Percentiles rank a stretch among this genome's conserved stretches.
Evolutionary conservation across 352 stramenopile species (phyloP).

Genomic region (Poterioochromonas sp.): DNA sequence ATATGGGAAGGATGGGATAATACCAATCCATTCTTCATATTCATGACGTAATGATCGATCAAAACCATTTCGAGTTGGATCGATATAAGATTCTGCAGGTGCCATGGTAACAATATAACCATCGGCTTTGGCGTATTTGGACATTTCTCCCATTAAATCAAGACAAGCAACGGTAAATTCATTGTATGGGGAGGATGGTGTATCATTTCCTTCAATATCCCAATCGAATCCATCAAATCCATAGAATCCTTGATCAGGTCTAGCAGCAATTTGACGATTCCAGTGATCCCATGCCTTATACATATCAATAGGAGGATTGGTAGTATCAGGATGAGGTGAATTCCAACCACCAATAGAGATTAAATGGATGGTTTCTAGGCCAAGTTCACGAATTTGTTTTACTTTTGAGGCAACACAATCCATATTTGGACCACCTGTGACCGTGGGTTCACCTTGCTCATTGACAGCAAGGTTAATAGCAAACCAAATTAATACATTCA

Average conservation of each 20-base stretch:
- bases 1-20: conserved; percentile 12
- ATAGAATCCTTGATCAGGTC: conserved; percentile 24
- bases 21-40: conserved; percentile 21
- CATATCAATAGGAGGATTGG: neutral
- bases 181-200: neutral
- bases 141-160: conserved; percentile 21
- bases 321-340: conserved; percentile 31
- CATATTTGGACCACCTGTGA: conserved; percentile 25
- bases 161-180: neutral
- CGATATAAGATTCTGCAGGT: conserved; percentile 30
- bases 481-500: conserved; percentile 35
- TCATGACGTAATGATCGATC: conserved; percentile 15
- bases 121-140: conserved; percentile 7
- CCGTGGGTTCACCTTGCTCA: neutral
- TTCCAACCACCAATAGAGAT: conserved; percentile 35
- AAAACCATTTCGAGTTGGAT: conserved; percentile 9
- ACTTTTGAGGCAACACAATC: conserved; percentile 28
- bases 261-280: conserved; percentile 4
- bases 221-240: conserved; percentile 35
- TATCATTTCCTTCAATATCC: conserved; percentile 34
- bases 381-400: neutral
- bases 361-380: conserved; percentile 8
- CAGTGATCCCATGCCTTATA: conserved; percentile 22
- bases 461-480: conserved; percentile 25
- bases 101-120: conserved; percentile 33